Evolutionary conservation across 2,329 filamentous ascomycete genomes (phyloP).

Genomic region (Myrmaecium sp.): DNA sequence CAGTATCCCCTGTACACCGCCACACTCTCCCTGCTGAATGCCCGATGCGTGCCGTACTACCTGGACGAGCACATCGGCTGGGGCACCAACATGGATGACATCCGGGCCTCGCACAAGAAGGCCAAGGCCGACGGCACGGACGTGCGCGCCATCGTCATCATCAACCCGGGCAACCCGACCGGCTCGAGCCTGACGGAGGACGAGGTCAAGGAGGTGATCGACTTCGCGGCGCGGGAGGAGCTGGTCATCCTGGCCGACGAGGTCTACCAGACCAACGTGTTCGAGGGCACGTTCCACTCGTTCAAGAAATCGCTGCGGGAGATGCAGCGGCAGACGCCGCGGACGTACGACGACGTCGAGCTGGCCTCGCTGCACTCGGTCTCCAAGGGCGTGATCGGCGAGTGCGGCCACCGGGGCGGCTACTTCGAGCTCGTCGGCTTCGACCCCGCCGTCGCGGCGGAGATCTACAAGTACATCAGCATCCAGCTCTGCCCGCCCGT

Average conservation of each 20-base stretch:
- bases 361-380: conserved; percentile 83
- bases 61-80: conserved; percentile 74
- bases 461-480: conserved; percentile 98
- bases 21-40: conserved; percentile 70
- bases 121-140: conserved; percentile 65
- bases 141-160: conserved; percentile 84
- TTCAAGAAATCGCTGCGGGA: conserved; percentile 82
- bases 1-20: conserved; percentile 98
- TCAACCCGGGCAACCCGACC: conserved; percentile 96
- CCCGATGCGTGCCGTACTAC: conserved; percentile 80
- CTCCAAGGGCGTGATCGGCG: conserved; percentile 97
- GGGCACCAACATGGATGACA: conserved; percentile 72
- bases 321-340: conserved; percentile 51
- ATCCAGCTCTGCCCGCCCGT: conserved; percentile 95
- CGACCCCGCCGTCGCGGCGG: conserved; percentile 64
- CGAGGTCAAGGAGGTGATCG: conserved; percentile 71
- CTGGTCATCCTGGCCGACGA: conserved; percentile 90
- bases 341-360: conserved; percentile 70
- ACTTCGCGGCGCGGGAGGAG: conserved; percentile 69
- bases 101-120: conserved; percentile 55
- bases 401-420: conserved; percentile 92
- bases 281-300: conserved; percentile 81
- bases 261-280: conserved; percentile 98
- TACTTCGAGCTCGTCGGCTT: conserved; percentile 96
- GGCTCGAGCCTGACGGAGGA: conserved; percentile 66